Evolutionary conservation across 225 moss, liverwort and hornwort species (phyloP).

Genomic region (Anthoceros angustus): DNA sequence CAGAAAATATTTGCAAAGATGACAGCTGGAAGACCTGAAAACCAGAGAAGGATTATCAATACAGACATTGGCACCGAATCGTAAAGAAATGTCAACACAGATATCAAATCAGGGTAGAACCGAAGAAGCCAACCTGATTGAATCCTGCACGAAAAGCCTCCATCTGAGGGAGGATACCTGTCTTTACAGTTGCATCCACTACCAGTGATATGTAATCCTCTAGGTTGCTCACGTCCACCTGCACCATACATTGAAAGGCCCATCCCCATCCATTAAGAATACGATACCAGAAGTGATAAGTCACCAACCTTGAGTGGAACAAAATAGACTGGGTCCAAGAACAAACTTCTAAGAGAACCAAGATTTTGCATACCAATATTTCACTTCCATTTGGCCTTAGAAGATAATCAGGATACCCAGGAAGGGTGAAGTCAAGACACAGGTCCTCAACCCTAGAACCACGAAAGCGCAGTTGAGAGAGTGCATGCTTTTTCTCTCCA

Average conservation of each 20-base stretch:
- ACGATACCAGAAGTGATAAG: no score
- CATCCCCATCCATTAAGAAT: background rate
- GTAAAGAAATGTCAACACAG: background rate
- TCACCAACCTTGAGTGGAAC: no score
- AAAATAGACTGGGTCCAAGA: background rate
- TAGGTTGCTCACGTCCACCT: conserved; percentile 72
- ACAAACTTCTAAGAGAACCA: background rate
- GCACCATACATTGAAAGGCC: background rate
- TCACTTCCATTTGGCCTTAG: conserved; percentile 56
- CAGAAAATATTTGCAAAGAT: conserved; percentile 70
- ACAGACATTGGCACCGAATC: background rate
- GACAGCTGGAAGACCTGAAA: conserved; percentile 85
- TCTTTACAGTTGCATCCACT: conserved; percentile 77
- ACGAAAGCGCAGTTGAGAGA: conserved; percentile 39
- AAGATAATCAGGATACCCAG: conserved; percentile 61
- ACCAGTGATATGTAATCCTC: conserved; percentile 76
- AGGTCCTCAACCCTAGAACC: conserved; percentile 66
- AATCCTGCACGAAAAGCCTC: conserved; percentile 82
- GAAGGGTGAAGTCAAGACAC: conserved; percentile 85
- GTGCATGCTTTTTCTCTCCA: conserved; percentile 17
- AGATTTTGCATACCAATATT: conserved; percentile 28
- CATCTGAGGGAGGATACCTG: conserved; percentile 55
- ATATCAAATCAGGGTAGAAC: background rate
- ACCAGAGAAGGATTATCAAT: background rate
- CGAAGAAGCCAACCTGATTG: conserved; percentile 46